phyloP scores from a whole-genome alignment of 1,284 basidiomycete genomes.

The Omphalotus olearius region DNA sequence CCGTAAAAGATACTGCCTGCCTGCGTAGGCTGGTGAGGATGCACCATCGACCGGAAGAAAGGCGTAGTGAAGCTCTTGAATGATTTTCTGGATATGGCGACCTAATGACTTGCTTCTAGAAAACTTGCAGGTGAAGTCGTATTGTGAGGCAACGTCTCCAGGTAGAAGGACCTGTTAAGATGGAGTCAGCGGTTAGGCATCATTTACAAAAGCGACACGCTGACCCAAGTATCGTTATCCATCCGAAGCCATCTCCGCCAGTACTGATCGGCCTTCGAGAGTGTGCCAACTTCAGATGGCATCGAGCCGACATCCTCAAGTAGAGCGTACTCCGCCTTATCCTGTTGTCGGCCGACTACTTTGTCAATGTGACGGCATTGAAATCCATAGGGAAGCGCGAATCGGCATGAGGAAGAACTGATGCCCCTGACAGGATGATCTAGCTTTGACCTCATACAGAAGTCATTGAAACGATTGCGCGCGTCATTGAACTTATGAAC shows the following conservation, averaged over 20 bases:
- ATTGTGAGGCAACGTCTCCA: conserved; percentile 3
- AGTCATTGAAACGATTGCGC: conserved; percentile 2
- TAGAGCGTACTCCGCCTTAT: background rate
- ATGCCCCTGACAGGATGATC: conserved; percentile 8
- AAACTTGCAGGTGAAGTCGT: conserved; percentile 1
- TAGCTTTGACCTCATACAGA: conserved; percentile 1
- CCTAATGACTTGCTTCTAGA: background rate
- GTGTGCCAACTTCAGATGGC: background rate
- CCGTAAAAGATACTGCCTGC: background rate
- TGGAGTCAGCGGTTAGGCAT: background rate
- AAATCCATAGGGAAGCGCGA: conserved; percentile 5
- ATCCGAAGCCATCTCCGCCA: conserved; percentile 8
- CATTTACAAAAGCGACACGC: background rate
- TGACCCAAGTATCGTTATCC: background rate
- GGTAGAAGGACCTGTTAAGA: conserved; percentile 1
- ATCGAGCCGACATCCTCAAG: background rate
- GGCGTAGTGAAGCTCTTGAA: background rate
- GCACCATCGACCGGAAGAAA: background rate
- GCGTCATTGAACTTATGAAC: conserved; percentile 5
- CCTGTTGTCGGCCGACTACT: conserved; percentile 6
- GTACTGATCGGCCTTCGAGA: conserved; percentile 5
- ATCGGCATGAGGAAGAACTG: background rate
- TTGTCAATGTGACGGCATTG: conserved; percentile 2
- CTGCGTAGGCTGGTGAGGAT: background rate
- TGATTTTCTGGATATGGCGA: background rate